These are phyloP conservation scores for Nelumbo lutea DNA, from an alignment of 164 flowering plant genomes.

Conservation along the genomic window DNA sequence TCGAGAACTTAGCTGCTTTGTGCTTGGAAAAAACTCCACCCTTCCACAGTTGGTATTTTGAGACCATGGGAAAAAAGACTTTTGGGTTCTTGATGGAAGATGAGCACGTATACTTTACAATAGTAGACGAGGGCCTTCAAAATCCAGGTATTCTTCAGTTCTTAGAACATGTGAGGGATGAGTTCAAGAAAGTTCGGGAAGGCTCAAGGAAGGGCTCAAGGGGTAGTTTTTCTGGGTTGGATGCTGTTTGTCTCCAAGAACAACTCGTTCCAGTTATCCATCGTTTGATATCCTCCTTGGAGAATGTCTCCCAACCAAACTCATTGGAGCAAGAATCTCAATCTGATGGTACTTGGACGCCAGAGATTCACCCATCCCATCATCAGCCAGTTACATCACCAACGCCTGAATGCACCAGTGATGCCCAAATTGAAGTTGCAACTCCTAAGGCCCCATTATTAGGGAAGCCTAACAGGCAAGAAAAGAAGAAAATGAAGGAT, in stretches of 20 bases:
- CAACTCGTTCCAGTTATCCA: conserved; percentile 54
- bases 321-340: conserved; percentile 11
- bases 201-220: conserved; percentile 34
- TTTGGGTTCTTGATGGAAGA: conserved; percentile 72
- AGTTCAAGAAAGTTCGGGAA: conserved; percentile 39
- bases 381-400: conserved; percentile 24
- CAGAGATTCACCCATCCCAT: conserved; percentile 14
- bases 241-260: conserved; percentile 40
- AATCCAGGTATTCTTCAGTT: conserved; percentile 41
- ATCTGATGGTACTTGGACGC: conserved; percentile 20
- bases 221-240: conserved; percentile 38
- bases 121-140: conserved; percentile 51
- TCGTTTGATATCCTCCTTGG: conserved; percentile 54
- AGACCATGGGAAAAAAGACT: conserved; percentile 43
- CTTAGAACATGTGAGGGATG: conserved; percentile 59
- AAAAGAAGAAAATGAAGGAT: conserved; percentile 50
- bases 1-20: conserved; percentile 51
- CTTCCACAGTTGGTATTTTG: conserved; percentile 65
- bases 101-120: conserved; percentile 57
- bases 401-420: conserved; percentile 21
- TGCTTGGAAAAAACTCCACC: conserved; percentile 62
- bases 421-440: conserved; percentile 29
- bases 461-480: conserved; percentile 49
- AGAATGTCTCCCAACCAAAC: conserved; percentile 21
- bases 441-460: conserved; percentile 59